Evolutionary conservation across 140 eudicot species (phyloP).

Genomic region (Senecio squalidus): DNA sequence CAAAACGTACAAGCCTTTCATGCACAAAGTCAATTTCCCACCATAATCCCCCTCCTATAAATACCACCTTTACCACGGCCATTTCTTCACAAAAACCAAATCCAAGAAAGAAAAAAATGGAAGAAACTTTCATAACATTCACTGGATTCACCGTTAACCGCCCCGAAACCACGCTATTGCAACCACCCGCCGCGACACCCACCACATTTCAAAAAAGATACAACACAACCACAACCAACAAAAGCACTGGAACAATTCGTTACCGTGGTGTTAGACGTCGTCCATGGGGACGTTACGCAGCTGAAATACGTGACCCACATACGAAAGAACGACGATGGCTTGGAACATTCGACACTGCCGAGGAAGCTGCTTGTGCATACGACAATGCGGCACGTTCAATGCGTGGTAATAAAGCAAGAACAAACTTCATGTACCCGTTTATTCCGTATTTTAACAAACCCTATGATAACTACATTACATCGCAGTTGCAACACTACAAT

Average conservation of each 20-base stretch:
- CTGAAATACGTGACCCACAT: slow-evolving; percentile 78
- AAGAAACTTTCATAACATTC: slow-evolving; percentile 37
- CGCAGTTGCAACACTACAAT: background rate
- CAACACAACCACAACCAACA: background rate
- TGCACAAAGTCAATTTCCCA: background rate
- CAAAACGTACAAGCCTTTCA: slow-evolving; percentile 8
- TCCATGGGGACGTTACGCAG: slow-evolving; percentile 92
- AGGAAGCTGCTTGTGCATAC: slow-evolving; percentile 81
- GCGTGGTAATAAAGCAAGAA: slow-evolving; percentile 71
- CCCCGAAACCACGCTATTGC: slow-evolving; percentile 6
- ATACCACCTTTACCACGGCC: background rate
- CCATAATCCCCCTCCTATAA: background rate
- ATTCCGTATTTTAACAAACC: background rate
- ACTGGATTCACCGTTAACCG: too few species aligned
- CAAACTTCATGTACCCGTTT: slow-evolving; percentile 56
- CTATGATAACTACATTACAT: slow-evolving; percentile 1
- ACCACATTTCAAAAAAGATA: slow-evolving; percentile 19
- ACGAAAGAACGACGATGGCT: slow-evolving; percentile 84
- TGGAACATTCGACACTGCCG: slow-evolving; percentile 86
- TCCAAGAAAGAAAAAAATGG: slow-evolving; percentile 25
- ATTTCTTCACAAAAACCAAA: background rate
- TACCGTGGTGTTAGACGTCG: slow-evolving; percentile 90
- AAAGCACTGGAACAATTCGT: slow-evolving; percentile 16
- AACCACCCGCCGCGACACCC: background rate
- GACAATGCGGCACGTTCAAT: slow-evolving; percentile 77